Conservation (phyloP, 805 yeast genomes). For the Pichia membranifaciens region DNA sequence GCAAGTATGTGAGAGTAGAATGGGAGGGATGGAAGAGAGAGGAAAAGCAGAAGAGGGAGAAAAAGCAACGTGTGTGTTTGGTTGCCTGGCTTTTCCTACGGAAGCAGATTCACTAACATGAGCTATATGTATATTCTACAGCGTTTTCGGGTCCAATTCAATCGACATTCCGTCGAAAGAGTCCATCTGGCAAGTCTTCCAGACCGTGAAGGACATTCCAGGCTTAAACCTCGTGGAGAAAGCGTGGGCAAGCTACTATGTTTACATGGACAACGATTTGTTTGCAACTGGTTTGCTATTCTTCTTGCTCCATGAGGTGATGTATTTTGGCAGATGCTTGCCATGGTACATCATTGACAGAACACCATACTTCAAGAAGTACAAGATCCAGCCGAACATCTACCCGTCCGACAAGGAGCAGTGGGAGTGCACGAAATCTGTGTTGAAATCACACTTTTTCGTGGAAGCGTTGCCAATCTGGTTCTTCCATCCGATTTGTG, state of each 20-base stretch:
- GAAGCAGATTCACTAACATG: conserved; percentile 6
- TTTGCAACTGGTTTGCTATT: conserved; percentile 88
- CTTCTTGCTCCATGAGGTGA: conserved; percentile 75
- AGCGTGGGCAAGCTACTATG: conserved; percentile 86
- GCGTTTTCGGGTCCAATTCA: conserved; percentile 25
- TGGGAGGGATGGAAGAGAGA: too few relatives aligned
- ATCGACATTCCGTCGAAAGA: conserved; percentile 20
- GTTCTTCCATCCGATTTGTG: conserved; percentile 93
- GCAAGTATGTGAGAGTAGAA: neutral
- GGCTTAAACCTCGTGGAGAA: conserved; percentile 46
- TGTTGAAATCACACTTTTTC: conserved; percentile 77
- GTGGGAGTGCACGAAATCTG: conserved; percentile 86
- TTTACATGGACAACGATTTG: conserved; percentile 78
- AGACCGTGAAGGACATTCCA: conserved; percentile 23
- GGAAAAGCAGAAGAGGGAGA: too few relatives aligned
- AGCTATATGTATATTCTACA: conserved; percentile 6
- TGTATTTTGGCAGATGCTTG: conserved; percentile 86
- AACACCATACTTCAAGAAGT: conserved; percentile 78
- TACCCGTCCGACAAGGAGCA: conserved; percentile 78
- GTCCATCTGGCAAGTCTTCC: conserved; percentile 22
- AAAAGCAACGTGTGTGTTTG: neutral
- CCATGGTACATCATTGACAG: conserved; percentile 90
- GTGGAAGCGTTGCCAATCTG: conserved; percentile 96
- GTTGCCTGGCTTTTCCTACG: neutral
- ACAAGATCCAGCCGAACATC: conserved; percentile 85